Evolutionary conservation across 805 yeast genomes (phyloP), one percentile per base, ranked within the genome.

Genomic region (Hanseniaspora jakobsenii): DNA sequence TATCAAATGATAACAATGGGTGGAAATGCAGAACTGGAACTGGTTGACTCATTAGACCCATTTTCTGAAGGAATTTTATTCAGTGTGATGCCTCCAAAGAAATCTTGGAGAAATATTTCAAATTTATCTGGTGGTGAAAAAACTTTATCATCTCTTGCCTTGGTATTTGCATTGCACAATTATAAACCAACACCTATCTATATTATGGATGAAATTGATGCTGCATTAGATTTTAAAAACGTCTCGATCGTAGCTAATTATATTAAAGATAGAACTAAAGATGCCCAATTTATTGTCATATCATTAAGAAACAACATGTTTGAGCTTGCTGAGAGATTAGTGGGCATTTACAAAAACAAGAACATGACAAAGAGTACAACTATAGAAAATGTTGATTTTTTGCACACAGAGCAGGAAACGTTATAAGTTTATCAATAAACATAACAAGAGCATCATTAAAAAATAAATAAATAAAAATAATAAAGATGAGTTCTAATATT

Each of bases 201-300:
- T 59, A 97, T 91, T 29, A 91, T 91, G 98, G 98, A 91, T 66
- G 98, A 91, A 65, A 91, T 91, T 53, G 98, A 91, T 66, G 98
- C 99, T 1, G 99, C 99, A 1, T 71, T 91, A 51, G 99, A 91
- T 65, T 91, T 91, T 64, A 70, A 96, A 59, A 91, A 91, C 55
- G 98, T 91, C 27, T 85, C 95, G 10, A 91, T 91, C 63, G 95
- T 91, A 40, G 99, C 98, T 3, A 89, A 87, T 56, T 93, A 91
- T 59, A 91, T 91, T 59, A 87, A 86, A 57, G 95, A 87, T 55
- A 70, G 96, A 41, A 93, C 98, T 2, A 83, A 82, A 63, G 85
- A 89, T 61, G 98, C 96, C 0, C 99, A 91, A 60, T 91, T 91
- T 54, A 76, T 91, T 56, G 98, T 91, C 27, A 91, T 91, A 35